Evolutionary conservation across 768 basidiomycete species (phyloP), one percentile per base, ranked within the genome.

Genomic region (Trametes cubensis): DNA sequence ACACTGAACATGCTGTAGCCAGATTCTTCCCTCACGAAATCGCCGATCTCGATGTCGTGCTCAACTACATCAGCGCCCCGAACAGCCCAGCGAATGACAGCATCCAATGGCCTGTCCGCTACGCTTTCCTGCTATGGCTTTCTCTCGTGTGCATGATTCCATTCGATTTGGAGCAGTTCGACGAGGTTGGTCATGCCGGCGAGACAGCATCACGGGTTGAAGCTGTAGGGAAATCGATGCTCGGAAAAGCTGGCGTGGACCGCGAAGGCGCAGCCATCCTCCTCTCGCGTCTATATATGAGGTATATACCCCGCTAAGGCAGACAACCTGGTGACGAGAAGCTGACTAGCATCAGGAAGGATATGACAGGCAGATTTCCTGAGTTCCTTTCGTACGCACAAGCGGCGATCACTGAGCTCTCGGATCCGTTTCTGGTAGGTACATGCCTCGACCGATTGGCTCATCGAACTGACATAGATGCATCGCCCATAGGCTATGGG

Each of bases 1-100:
- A 26, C 46, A 26, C 34, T 58, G 25, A 61, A 49, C 55, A 40
- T 38, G 25, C 64, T 15, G 60, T 70, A 99, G 96, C 90, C 64
- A 87, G 92, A 64, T 95, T 90, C 74, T 97, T 99, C 71, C 96
- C 96, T 44, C 96, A 98, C 71, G 89, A 94, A 70, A 82, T 97
- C 39, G 79, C 84, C 1, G 93, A 96, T 74, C 80, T 98, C 4
- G 83, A 86, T 0, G 81, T 92, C 52, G 89, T 88, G 0, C 76
- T 96, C 15, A 79, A 82, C 18, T 90, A 87, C 68, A 81, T 92
- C 68, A 76, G 79, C 38, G 68, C 78, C 39, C 78, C 77, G 20
- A 75, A 79, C 40, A 81, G 78, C 26, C 77, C 81, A 13, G 76
- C 75, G 15, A 71, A 79, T 58, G 73, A 75, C 50, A 65, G 72